A percentile compares a stretch with the other conserved stretches of the same genome.
These are phyloP conservation scores for Colletotrichum sp. DNA, from an alignment of 2,329 filamentous ascomycete genomes.

Conservation along the genomic window DNA sequence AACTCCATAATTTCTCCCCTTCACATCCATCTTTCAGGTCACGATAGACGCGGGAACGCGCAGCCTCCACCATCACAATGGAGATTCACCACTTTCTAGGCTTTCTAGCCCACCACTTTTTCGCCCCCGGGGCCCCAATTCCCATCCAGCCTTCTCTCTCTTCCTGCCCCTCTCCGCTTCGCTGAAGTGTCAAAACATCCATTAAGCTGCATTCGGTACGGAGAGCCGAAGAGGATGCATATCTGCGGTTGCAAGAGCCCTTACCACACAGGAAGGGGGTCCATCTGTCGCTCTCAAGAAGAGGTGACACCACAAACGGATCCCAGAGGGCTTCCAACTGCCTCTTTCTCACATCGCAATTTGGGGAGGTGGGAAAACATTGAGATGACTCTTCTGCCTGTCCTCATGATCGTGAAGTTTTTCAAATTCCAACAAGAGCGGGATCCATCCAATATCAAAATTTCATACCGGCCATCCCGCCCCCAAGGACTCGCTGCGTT, in stretches of 20 bases:
- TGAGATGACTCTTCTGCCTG: not conserved
- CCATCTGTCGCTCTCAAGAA: not conserved
- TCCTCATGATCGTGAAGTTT: constrained; percentile 1
- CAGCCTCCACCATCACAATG: not conserved
- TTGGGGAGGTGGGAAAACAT: not conserved
- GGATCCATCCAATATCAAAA: not conserved
- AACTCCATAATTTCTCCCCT: not conserved
- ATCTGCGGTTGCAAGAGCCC: not conserved
- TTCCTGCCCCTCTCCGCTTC: not conserved
- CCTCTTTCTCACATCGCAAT: not conserved
- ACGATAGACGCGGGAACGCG: not conserved
- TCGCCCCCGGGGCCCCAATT: constrained; percentile 6
- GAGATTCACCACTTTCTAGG: not conserved
- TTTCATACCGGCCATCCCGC: not conserved
- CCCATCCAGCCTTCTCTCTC: not conserved
- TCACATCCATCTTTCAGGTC: not conserved
- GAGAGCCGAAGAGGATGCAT: constrained; percentile 1
- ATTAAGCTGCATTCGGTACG: constrained; percentile 17
- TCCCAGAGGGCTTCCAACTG: not conserved
- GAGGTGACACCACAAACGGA: not conserved
- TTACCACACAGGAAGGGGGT: not conserved
- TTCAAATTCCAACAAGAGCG: not conserved
- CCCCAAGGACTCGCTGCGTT: not conserved
- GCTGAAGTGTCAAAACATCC: not conserved
- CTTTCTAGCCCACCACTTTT: not conserved